Evolutionary conservation across 1,284 basidiomycete genomes (phyloP), one percentile per base, ranked within the genome.

Genomic region (Pseudozyma flocculosa): DNA sequence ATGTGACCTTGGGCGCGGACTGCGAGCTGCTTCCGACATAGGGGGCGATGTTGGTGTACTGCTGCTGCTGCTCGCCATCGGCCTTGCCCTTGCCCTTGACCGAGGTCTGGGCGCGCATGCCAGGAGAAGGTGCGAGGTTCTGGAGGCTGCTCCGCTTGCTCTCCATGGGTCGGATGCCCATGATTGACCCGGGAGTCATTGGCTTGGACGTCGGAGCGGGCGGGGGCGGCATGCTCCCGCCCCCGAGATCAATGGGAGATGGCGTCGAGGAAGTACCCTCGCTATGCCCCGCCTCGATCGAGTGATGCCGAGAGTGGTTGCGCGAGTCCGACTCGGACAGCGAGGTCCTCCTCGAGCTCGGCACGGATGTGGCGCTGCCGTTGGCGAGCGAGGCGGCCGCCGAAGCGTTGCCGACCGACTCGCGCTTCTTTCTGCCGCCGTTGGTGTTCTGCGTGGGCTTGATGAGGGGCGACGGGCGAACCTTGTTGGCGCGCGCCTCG

Each of bases 381-480:
- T 42, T 42, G 9, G 49, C 56, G 21, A 59, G 58, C 19, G 46
- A 48, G 18, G 53, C 48, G 17, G 40, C 43, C 36, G 50, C 19
- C 18, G 55, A 44, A 1, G 62, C 48, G 30, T n/a, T 43, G 42
- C 26, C n/a, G 21, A 38, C 24, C 39, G 46, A 49, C 22, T 65
- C 53, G 37, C 61, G 64, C 48, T 70, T 61, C 50, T 56, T 68
- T 44, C 48, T 23, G 13, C 22, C 26, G 2, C 46, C 46, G 9
- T 4, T 34, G 32, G 7, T 17, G 30, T 29, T 39, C 13, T 57
- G 45, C 1, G 61, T 56, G 1, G 75, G 74, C 58, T 78, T 78
- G 44, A 75, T 71, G 36, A 78, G 44, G 1, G 75, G 75, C 19
- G 72, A 75, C 2, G 75, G 72, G 13, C 75, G 60, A 4, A 69